A percentile compares a stretch with the other conserved stretches of the same genome.
These are phyloP conservation scores for Ceratocystis huliohia DNA, from an alignment of 2,329 filamentous ascomycete species.

Conservation along the genomic window DNA sequence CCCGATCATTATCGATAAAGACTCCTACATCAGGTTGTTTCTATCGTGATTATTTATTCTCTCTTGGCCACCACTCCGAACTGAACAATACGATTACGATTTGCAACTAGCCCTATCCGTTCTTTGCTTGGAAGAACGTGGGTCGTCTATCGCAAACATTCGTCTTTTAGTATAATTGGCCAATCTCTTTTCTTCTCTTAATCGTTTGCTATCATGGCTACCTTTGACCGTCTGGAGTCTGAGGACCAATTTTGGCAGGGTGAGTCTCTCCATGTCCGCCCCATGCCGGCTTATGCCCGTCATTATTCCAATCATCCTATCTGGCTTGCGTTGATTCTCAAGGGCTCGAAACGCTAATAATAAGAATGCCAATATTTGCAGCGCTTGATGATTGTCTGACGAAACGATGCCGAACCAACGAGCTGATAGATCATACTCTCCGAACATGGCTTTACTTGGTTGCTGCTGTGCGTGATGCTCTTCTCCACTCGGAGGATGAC, in stretches of 20 bases:
- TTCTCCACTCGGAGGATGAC: conserved; percentile 64
- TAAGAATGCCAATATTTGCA: conserved; percentile 24
- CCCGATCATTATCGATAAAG: neutral
- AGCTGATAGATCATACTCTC: conserved; percentile 67
- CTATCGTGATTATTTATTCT: neutral
- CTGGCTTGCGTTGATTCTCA: neutral
- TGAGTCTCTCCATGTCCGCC: conserved; percentile 31
- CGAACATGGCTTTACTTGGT: conserved; percentile 73
- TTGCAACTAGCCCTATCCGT: neutral
- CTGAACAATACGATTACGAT: neutral
- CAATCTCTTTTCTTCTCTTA: neutral
- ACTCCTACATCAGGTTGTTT: neutral
- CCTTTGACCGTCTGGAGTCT: conserved; percentile 26
- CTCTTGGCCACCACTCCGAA: neutral
- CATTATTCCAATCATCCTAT: neutral
- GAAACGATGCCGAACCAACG: conserved; percentile 38
- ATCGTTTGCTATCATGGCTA: conserved; percentile 11
- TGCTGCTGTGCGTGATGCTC: conserved; percentile 61
- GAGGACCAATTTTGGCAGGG: conserved; percentile 85
- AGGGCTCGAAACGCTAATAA: neutral
- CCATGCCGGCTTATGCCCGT: too few relatives aligned
- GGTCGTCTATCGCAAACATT: neutral
- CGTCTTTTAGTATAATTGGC: neutral
- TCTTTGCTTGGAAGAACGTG: neutral
- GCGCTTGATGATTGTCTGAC: conserved; percentile 38